A percentile compares a stretch with the other conserved stretches of the same genome.
These are phyloP conservation scores for Cystobasidium sp. DNA, from an alignment of 1,284 basidiomycete genomes.

Conservation along the genomic window DNA sequence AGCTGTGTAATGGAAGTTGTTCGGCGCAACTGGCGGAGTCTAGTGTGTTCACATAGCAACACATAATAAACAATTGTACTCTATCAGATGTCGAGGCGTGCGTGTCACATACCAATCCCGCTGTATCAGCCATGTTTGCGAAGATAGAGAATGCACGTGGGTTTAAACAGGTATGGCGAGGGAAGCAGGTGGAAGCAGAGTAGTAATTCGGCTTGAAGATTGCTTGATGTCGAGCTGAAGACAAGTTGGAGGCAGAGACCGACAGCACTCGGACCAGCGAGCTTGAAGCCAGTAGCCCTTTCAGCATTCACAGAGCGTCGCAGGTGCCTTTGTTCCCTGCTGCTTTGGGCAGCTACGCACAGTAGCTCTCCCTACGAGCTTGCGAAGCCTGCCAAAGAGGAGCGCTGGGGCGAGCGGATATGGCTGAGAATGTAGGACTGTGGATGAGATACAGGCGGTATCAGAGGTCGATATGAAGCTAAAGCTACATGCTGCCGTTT, in stretches of 20 bases:
- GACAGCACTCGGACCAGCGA: conserved; percentile 18
- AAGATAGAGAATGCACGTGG: conserved; percentile 22
- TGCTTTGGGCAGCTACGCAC: not conserved
- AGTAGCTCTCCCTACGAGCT: too few relatives aligned
- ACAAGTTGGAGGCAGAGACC: conserved; percentile 17
- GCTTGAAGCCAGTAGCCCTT: not conserved
- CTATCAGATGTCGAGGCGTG: not conserved
- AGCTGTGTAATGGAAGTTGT: conserved; percentile 70
- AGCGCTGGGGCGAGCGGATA: too few relatives aligned
- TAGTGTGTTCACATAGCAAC: not conserved
- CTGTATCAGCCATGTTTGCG: conserved; percentile 12
- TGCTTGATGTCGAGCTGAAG: not conserved
- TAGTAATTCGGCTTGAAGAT: not conserved
- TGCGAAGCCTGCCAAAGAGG: too few relatives aligned
- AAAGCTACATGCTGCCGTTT: too few relatives aligned
- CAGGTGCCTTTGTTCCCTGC: not conserved
- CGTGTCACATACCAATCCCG: not conserved
- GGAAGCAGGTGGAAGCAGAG: not conserved
- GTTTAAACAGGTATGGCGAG: not conserved
- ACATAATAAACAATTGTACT: not conserved
- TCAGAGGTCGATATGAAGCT: too few relatives aligned
- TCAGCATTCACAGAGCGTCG: not conserved
- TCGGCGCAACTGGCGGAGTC: conserved; percentile 68
- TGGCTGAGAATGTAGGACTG: too few relatives aligned
- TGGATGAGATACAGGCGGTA: too few relatives aligned